These are phyloP conservation scores for Ceratobasidium sp. DNA, from an alignment of 1,284 basidiomycete species.

Conservation along the genomic window DNA sequence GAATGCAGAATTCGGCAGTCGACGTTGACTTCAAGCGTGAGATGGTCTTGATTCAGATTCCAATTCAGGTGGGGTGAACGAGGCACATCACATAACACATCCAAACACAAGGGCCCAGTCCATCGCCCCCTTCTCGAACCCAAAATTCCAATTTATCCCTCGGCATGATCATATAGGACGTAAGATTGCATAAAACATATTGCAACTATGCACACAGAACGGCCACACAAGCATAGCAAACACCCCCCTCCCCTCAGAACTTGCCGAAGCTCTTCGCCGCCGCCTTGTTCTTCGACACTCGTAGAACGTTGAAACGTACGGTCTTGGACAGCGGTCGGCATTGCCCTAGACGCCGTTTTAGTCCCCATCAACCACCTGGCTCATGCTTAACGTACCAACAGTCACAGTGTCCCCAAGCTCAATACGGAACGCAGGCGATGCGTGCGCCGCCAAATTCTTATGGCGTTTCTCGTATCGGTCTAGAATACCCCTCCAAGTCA, in stretches of 20 bases:
- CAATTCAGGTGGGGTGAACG: constrained; percentile 44
- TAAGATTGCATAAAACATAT: constrained; percentile 47
- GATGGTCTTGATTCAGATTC: constrained; percentile 43
- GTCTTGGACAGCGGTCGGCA: constrained; percentile 99
- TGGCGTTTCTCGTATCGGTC: constrained; percentile 98
- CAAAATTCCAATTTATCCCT: constrained; percentile 8
- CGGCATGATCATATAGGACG: constrained; percentile 35
- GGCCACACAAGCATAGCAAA: constrained; percentile 36
- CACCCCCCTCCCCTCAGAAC: constrained; percentile 72
- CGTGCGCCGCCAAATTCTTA: constrained; percentile 98
- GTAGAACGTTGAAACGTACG: constrained; percentile 97
- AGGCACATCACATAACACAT: constrained; percentile 31
- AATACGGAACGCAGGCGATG: constrained; percentile 98
- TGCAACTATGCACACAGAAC: constrained; percentile 33
- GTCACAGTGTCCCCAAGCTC: constrained; percentile 94
- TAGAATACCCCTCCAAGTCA: constrained; percentile 54
- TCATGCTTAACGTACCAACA: constrained; percentile 76
- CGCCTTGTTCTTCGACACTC: constrained; percentile 91
- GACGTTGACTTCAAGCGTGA: constrained; percentile 46
- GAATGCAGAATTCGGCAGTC: constrained; percentile 40
- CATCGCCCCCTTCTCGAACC: constrained; percentile 28
- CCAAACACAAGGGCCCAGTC: constrained; percentile 36
- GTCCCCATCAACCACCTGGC: constrained; percentile 23
- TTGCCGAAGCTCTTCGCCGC: constrained; percentile 91
- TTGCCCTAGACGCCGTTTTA: constrained; percentile 72